These are phyloP conservation scores for Bombardia bombarda DNA, from an alignment of 495 filamentous ascomycete genomes.

Conservation along the genomic window DNA sequence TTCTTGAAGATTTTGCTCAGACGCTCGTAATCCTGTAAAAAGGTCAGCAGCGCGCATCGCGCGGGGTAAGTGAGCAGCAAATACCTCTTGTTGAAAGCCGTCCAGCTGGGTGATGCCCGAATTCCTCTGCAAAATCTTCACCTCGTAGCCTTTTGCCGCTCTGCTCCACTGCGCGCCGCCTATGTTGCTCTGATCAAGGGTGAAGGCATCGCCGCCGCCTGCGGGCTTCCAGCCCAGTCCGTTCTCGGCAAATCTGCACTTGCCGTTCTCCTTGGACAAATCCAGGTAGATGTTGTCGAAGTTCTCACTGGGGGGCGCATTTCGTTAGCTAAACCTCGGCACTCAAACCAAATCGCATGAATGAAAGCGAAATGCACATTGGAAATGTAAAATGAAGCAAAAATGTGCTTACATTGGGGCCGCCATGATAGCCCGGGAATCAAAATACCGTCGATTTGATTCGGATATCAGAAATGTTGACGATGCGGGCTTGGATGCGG, in stretches of 20 bases:
- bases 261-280: conserved; percentile 79
- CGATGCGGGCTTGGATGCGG: background rate
- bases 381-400: no score
- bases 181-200: conserved; percentile 76
- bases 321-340: conserved; percentile 9
- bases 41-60: background rate
- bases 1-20: conserved; percentile 85
- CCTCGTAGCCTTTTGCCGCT: conserved; percentile 82
- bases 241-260: conserved; percentile 86
- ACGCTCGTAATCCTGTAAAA: conserved; percentile 73
- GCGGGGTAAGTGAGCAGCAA: background rate
- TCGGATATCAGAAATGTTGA: no score
- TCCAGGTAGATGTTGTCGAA: conserved; percentile 97
- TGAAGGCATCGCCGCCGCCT: conserved; percentile 82
- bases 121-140: conserved; percentile 78
- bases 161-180: conserved; percentile 88
- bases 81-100: conserved; percentile 86
- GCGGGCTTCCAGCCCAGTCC: conserved; percentile 92
- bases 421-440: no score
- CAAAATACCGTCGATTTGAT: no score
- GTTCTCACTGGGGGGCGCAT: conserved; percentile 50
- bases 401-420: no score
- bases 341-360: no score
- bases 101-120: conserved; percentile 88
- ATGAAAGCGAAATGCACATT: no score